Evolutionary conservation across 2,329 filamentous ascomycete genomes (phyloP).

Genomic region (Emergomyces orientalis): DNA sequence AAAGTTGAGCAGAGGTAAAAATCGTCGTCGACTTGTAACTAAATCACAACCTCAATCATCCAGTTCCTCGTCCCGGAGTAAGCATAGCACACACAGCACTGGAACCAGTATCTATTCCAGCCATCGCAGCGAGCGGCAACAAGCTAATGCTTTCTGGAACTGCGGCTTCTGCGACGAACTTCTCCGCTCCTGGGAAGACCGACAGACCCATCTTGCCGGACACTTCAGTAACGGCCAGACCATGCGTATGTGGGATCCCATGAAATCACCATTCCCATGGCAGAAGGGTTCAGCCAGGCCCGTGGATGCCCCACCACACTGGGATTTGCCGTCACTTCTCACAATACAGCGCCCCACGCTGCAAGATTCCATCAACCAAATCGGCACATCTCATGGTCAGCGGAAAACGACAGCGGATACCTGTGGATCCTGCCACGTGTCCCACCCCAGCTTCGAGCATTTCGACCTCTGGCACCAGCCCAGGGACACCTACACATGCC

Average conservation of each 20-base stretch:
- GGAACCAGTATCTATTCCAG: not conserved
- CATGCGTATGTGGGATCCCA: slow-evolving; percentile 6
- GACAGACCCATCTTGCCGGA: slow-evolving; percentile 8
- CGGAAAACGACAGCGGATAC: not conserved
- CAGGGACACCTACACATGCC: slow-evolving; percentile 1
- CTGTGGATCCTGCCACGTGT: not conserved
- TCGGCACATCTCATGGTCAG: not conserved
- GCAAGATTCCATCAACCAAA: slow-evolving; percentile 2
- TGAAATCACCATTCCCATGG: slow-evolving; percentile 7
- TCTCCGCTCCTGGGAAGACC: slow-evolving; percentile 9
- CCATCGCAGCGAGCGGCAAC: not conserved
- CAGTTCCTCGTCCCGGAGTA: not conserved
- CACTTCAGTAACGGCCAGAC: slow-evolving; percentile 5
- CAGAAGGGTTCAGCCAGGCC: not conserved
- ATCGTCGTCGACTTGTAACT: not conserved
- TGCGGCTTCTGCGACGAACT: slow-evolving; percentile 11
- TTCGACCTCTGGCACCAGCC: slow-evolving; percentile 3
- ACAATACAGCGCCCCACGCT: slow-evolving; percentile 1
- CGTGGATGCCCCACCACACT: not conserved
- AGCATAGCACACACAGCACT: not conserved
- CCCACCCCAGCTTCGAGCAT: slow-evolving; percentile 1
- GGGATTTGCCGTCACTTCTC: not conserved
- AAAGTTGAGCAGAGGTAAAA: not conserved
- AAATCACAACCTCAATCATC: not conserved
- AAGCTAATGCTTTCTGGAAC: slow-evolving; percentile 8